These are phyloP conservation scores for Penicillium atrosanguineum DNA, from an alignment of 495 filamentous ascomycete species.

Conservation along the genomic window DNA sequence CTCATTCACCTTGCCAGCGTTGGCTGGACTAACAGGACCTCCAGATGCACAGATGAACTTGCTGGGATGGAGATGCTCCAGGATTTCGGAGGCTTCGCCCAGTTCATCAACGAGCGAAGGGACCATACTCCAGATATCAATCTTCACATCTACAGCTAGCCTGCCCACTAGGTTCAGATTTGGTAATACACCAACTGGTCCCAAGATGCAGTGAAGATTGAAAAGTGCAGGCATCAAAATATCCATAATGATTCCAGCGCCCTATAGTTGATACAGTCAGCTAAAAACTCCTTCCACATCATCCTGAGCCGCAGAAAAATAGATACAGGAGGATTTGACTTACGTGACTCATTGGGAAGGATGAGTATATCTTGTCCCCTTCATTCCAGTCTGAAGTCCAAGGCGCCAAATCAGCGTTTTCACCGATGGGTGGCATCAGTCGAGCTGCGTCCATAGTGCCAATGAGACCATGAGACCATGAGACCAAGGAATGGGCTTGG, in stretches of 20 bases:
- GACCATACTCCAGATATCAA: constrained; percentile 3
- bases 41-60: constrained; percentile 3
- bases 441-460: constrained; percentile 1
- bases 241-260: constrained; percentile 5
- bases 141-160: constrained; percentile 2
- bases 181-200: background rate
- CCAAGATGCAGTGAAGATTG: constrained; percentile 1
- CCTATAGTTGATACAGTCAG: background rate
- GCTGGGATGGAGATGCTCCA: constrained; percentile 1
- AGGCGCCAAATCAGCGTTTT: constrained; percentile 4
- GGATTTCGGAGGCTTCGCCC: background rate
- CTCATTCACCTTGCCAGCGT: constrained; percentile 2
- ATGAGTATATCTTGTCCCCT: constrained; percentile 4
- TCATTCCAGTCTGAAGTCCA: constrained; percentile 7
- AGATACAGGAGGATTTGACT: background rate
- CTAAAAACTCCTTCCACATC: background rate
- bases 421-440: constrained; percentile 1
- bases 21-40: constrained; percentile 2
- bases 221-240: constrained; percentile 7
- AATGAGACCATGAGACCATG: constrained; percentile 6
- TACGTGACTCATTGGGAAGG: constrained; percentile 5
- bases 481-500: constrained; percentile 4
- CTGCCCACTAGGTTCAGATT: constrained; percentile 1
- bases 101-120: constrained; percentile 3
- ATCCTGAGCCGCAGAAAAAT: background rate